Conservation (phyloP, 164 flowering plant genomes). For the Aristolochia californica region DNA sequence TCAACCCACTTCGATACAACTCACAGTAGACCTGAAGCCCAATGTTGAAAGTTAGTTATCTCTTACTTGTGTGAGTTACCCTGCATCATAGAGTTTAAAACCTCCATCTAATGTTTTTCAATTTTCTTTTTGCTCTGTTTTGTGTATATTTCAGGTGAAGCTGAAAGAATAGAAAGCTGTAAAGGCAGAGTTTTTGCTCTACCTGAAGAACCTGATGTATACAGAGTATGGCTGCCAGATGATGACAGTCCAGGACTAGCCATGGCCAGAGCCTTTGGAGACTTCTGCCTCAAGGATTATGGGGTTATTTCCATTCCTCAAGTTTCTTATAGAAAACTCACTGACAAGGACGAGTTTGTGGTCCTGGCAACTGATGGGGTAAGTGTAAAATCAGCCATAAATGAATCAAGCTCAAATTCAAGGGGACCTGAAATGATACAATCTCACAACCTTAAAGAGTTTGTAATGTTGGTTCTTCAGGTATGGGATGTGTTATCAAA, state of each 20-base stretch:
- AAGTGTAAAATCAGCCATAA: neutral
- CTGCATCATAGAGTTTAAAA: too few relatives aligned
- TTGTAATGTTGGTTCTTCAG: slow-evolving; percentile 16
- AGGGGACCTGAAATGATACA: neutral
- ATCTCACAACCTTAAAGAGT: neutral
- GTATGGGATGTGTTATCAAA: slow-evolving; percentile 84
- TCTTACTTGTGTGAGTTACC: neutral
- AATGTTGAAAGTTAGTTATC: slow-evolving; percentile 38
- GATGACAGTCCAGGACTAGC: slow-evolving; percentile 75
- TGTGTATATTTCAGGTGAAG: slow-evolving; percentile 34
- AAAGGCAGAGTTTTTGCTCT: slow-evolving; percentile 63
- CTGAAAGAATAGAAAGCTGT: slow-evolving; percentile 48
- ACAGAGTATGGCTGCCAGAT: slow-evolving; percentile 78
- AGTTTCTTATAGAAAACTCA: slow-evolving; percentile 46
- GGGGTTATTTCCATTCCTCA: slow-evolving; percentile 68
- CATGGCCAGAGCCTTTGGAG: slow-evolving; percentile 88
- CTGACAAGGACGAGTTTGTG: slow-evolving; percentile 55
- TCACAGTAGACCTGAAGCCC: slow-evolving; percentile 79
- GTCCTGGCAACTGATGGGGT: slow-evolving; percentile 97
- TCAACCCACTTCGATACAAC: slow-evolving; percentile 50
- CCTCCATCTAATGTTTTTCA: neutral
- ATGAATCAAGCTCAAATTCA: neutral
- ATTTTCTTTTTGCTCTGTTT: neutral
- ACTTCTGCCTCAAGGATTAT: slow-evolving; percentile 73
- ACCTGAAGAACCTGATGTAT: slow-evolving; percentile 53